These are phyloP conservation scores for Pseudogymnoascus sp. DNA, from an alignment of 2,329 filamentous ascomycete genomes.

Conservation along the genomic window DNA sequence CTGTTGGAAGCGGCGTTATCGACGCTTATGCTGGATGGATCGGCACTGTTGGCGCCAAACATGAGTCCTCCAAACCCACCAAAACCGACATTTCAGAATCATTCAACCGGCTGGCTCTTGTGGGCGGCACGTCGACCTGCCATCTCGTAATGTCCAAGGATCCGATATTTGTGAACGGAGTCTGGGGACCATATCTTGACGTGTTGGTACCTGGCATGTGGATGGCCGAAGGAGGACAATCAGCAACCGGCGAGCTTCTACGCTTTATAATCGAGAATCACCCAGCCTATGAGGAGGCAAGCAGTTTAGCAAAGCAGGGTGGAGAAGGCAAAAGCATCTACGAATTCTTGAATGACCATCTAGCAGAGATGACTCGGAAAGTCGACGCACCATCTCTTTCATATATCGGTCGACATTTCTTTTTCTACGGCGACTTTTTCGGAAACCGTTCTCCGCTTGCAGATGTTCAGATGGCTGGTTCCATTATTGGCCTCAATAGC, in stretches of 20 bases:
- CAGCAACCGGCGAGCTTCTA: conserved; percentile 87
- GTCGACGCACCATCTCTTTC: conserved; percentile 67
- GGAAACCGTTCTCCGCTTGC: conserved; percentile 93
- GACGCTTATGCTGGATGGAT: conserved; percentile 99
- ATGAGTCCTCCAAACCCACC: conserved; percentile 55
- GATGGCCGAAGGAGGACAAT: conserved; percentile 97
- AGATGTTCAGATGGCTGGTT: conserved; percentile 86
- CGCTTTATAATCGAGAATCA: conserved; percentile 95
- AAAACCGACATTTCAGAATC: conserved; percentile 87
- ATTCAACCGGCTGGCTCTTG: conserved; percentile 84
- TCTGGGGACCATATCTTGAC: conserved; percentile 96
- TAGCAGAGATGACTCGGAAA: conserved; percentile 67
- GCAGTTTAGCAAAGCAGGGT: conserved; percentile 60
- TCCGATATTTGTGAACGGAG: conserved; percentile 86
- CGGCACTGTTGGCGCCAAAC: conserved; percentile 93
- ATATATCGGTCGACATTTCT: conserved; percentile 86
- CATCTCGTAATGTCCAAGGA: conserved; percentile 92
- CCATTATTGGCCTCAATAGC: conserved; percentile 76
- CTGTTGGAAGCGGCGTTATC: conserved; percentile 92
- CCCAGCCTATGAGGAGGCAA: conserved; percentile 75
- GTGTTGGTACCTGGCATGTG: conserved; percentile 86
- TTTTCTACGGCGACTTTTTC: conserved; percentile 97
- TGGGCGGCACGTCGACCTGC: conserved; percentile 94
- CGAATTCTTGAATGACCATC: conserved; percentile 84
- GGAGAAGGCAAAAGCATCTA: conserved; percentile 85